A percentile compares a stretch with the other conserved stretches of the same genome.
Conservation (phyloP, 495 filamentous ascomycete genomes). For the Hypoxylon lenormandii region DNA sequence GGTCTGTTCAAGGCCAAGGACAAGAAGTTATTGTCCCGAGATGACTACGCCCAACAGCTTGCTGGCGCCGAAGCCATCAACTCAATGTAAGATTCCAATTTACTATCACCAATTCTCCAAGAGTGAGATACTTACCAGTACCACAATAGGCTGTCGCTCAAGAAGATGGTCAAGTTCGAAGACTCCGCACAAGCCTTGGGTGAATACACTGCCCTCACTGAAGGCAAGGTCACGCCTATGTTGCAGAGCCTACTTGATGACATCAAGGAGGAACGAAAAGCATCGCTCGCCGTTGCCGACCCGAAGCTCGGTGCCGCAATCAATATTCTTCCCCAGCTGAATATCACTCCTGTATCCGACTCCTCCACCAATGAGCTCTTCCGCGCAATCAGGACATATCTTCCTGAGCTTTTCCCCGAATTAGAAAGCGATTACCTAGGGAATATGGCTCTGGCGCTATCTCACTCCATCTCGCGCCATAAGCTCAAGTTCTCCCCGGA, state of each 20-base stretch:
- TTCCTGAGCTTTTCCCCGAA: conserved; percentile 90
- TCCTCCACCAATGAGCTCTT: conserved; percentile 87
- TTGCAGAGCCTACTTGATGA: conserved; percentile 82
- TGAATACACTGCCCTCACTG: conserved; percentile 85
- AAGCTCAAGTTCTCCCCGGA: conserved; percentile 99
- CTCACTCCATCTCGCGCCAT: conserved; percentile 96
- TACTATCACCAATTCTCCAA: conserved; percentile 14
- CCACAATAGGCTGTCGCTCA: conserved; percentile 81
- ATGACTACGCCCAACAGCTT: conserved; percentile 77
- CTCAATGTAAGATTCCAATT: conserved; percentile 75
- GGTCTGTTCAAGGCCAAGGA: conserved; percentile 97
- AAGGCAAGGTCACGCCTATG: conserved; percentile 96
- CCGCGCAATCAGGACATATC: conserved; percentile 89
- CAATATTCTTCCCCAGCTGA: conserved; percentile 85
- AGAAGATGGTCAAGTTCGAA: conserved; percentile 96
- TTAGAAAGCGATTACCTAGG: conserved; percentile 85
- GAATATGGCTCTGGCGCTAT: conserved; percentile 93
- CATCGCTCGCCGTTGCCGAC: conserved; percentile 92
- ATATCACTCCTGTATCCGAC: conserved; percentile 86
- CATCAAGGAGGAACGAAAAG: conserved; percentile 98
- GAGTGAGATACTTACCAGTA: conserved; percentile 20
- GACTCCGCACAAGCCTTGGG: conserved; percentile 86
- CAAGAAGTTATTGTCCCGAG: conserved; percentile 94
- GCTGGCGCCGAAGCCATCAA: conserved; percentile 85
- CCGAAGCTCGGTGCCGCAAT: conserved; percentile 93